Evolutionary conservation across 805 yeast species (phyloP).

Genomic region (Saccharomyces paradoxus): DNA sequence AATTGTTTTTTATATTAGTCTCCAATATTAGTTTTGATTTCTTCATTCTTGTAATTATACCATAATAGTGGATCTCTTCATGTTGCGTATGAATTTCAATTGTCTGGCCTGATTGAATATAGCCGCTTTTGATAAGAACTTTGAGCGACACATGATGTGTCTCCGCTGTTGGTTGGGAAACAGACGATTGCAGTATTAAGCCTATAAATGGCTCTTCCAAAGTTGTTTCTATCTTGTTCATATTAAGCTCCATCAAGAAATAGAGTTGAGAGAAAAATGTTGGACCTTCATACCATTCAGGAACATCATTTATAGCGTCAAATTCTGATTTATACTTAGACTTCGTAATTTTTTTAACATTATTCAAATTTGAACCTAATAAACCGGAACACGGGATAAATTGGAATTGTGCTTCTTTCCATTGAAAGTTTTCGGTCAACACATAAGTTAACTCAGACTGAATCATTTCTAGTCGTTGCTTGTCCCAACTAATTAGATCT

Average conservation of each 20-base stretch:
- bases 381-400: slow-evolving; percentile 94
- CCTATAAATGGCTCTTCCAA: slow-evolving; percentile 7
- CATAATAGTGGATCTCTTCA: background rate
- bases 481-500: slow-evolving; percentile 94
- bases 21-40: background rate
- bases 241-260: background rate
- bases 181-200: slow-evolving; percentile 5
- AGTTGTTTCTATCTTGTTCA: background rate
- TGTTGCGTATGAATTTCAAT: slow-evolving; percentile 19
- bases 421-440: slow-evolving; percentile 78
- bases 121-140: slow-evolving; percentile 38
- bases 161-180: background rate
- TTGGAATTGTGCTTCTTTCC: slow-evolving; percentile 63
- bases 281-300: slow-evolving; percentile 14
- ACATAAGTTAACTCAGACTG: slow-evolving; percentile 57
- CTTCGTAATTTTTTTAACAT: slow-evolving; percentile 40
- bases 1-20: background rate
- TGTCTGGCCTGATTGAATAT: slow-evolving; percentile 61
- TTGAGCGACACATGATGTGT: slow-evolving; percentile 1
- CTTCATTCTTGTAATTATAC: background rate
- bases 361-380: slow-evolving; percentile 89
- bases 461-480: slow-evolving; percentile 87
- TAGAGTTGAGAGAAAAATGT: slow-evolving; percentile 2
- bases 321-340: background rate
- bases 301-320: slow-evolving; percentile 4